Evolutionary conservation across 257 asterid genomes (phyloP).

Genomic region (Misopates orontium): DNA sequence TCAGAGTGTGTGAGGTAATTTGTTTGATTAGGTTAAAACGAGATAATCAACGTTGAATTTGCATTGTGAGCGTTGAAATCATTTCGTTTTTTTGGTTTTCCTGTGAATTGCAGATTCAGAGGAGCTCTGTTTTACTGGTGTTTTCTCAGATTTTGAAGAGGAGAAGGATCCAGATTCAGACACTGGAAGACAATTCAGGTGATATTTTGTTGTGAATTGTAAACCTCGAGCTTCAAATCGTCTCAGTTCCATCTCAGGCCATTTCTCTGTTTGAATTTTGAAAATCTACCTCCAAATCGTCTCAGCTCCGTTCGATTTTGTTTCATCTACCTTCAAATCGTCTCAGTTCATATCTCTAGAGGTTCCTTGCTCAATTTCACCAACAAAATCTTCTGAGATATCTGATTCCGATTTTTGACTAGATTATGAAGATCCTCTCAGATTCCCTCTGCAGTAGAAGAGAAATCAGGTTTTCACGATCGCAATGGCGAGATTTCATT

Average conservation of each 20-base stretch:
- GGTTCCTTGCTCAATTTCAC: no score
- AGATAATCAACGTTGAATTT: constrained; percentile 21
- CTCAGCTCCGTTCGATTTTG: no score
- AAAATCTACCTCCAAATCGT: no score
- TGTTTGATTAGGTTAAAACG: constrained; percentile 17
- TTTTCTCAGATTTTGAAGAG: constrained; percentile 20
- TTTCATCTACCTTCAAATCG: no score
- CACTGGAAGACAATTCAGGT: neutral
- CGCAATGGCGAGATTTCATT: constrained; percentile 8
- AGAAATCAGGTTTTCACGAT: neutral
- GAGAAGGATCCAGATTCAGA: neutral
- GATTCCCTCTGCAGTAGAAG: neutral
- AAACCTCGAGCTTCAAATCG: constrained; percentile 18
- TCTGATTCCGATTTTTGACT: neutral
- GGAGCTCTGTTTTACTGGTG: constrained; percentile 23
- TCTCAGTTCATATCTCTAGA: no score
- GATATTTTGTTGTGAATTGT: neutral
- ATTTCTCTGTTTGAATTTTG: no score
- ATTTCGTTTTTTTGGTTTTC: constrained; percentile 12
- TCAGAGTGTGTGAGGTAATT: constrained; percentile 29
- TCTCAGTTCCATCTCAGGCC: constrained; percentile 16
- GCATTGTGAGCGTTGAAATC: constrained; percentile 27
- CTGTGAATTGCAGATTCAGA: constrained; percentile 33
- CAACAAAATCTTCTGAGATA: neutral
- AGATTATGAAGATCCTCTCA: neutral